Base-by-base conservation (phyloP, 768 basidiomycete genomes). In the Pholiota molesta region DNA sequence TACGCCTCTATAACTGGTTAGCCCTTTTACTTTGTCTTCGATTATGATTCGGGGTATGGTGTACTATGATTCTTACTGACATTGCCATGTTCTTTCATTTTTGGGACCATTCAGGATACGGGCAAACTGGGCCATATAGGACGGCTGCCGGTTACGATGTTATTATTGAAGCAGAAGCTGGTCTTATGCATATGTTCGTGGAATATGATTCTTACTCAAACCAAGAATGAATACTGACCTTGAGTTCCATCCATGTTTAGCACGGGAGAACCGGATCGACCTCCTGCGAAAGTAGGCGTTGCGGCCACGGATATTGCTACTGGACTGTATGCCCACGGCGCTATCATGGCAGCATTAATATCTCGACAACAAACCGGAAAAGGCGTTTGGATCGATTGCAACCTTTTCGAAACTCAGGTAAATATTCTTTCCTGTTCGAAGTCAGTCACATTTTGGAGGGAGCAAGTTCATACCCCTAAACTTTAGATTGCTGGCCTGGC, bases 281-380 rank as follows among this genome's bases (percentile, higher is more conserved):
- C 87, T 16, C 96, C 95, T 3, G 89, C 86, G 70, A 97, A 98
- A 75, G 95, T 97, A n/a, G 96, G 96, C 9, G 95, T 97, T 28
- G 95, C 96, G 1, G 89, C 89, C 5, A 97, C 95, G 13, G 96
- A 95, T 75, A 84, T 95, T 57, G 87, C 92, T 51, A 95, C 91
- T 23, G 91, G 91, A 2, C 81, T 98, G 26, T 97, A 96, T 73
- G 89, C 94, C 5, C 94, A 97, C 58, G 93, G 94, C 0, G 94
- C 95, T 2, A 91, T 98, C 63, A 88, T 98, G 83, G 96, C 96
- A 5, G 95, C 88, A 1, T 80, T 98, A 14, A 72, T 95, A 60
- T 94, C 91, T 10, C 83, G 94, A 21, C 83, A 86, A 60, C 86
- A 90, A 69, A 97, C 95, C 0, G 95, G 95, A 5, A 81, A 89